Evolutionary conservation across 139 green algal genomes (phyloP).

Genomic region (Chloropicon primus): DNA sequence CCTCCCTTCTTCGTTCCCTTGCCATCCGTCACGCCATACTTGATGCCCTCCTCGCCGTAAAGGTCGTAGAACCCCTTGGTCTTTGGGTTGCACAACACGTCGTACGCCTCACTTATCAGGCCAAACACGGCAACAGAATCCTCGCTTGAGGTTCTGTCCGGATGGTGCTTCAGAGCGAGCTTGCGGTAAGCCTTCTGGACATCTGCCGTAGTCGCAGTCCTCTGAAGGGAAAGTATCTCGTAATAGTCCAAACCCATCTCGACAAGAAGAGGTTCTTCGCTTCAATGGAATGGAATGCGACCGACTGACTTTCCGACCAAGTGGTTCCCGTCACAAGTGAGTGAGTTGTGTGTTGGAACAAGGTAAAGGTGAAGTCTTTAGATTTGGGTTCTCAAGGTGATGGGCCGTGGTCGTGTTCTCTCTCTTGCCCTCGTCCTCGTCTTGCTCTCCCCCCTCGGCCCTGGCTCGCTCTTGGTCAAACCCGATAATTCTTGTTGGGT

Average conservation of each 20-base stretch:
- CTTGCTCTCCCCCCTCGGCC: too few species aligned
- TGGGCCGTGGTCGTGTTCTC: too few species aligned
- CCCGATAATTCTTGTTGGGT: too few species aligned
- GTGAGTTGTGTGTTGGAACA: too few species aligned
- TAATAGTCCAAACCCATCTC: background rate
- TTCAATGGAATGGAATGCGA: too few species aligned
- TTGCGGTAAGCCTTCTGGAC: conserved; percentile 28
- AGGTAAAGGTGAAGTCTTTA: too few species aligned
- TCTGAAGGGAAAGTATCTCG: background rate
- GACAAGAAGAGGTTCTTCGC: too few species aligned
- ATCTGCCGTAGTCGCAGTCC: background rate
- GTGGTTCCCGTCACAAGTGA: too few species aligned
- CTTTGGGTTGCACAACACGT: conserved; percentile 52
- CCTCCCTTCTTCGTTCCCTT: conserved; percentile 10
- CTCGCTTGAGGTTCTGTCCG: conserved; percentile 33
- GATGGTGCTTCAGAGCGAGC: conserved; percentile 54
- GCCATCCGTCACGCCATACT: conserved; percentile 37
- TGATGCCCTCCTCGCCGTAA: conserved; percentile 52
- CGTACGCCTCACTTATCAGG: conserved; percentile 50
- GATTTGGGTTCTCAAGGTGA: too few species aligned
- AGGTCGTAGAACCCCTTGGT: conserved; percentile 57
- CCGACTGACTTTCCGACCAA: too few species aligned
- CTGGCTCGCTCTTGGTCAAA: too few species aligned
- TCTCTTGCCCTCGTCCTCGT: too few species aligned
- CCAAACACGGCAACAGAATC: conserved; percentile 30